Evolutionary conservation across 202 grass and related monocot species (phyloP), one percentile per base, ranked within the genome.

Genomic region (Schoenoplectus triqueter): DNA sequence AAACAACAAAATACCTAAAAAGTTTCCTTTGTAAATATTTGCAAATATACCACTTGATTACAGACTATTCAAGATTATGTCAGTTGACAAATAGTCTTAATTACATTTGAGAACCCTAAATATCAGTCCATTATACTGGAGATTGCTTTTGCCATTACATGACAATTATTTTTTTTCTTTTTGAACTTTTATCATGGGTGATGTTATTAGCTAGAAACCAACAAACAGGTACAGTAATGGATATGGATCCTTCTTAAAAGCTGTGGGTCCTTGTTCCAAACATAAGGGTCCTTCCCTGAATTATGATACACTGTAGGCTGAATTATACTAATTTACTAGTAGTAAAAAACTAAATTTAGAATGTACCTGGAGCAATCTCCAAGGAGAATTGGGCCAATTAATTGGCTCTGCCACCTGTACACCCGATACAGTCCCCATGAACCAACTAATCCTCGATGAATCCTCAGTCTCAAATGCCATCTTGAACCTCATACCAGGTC

Each of bases 381-480:
- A 99, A 49, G 97, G 93, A 68, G 97, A 99, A 89, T 90, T 91
- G 66, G 97, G 91, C 97, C 97, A 99, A 80, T 86, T 45, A 52
- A 96, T 73, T 59, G 91, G 89, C 70, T 99, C 97, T 20, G 92
- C 88, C 10, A 99, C 89, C 84, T 96, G 92, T 61, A 94, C 97
- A 63, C 87, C 89, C 5, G 93, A 94, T 62, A 99, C 70, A 0
- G 93, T 92, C 46, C 97, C 97, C 93, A 99, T 99, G 90, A 99
- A 99, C 97, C 97, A 99, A 89, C 97, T 99, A 89, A 99, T 96
- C 86, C 93, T 85, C 0, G 93, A 92, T n/a, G 97, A 99, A 87
- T 99, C 97, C 90, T 99, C 97, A 31, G 97, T 99, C 86, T 99
- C 97, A n/a, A 99, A 99, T 42, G 93, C 93, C 97, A 99, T 99